phyloP scores from a whole-genome alignment of 2,329 filamentous ascomycete genomes.

The Paramyrothecium roridum region DNA sequence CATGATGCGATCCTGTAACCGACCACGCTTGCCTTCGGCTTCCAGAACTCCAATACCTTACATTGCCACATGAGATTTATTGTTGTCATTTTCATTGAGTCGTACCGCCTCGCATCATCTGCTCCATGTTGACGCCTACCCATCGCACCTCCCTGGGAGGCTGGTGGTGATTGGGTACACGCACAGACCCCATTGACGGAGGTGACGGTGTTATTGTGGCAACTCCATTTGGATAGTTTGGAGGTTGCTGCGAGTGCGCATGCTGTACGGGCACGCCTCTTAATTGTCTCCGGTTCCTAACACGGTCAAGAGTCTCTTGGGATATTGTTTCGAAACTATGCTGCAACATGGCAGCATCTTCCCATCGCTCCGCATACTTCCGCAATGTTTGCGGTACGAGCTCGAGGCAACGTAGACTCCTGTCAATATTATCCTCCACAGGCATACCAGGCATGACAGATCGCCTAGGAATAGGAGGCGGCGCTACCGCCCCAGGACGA shows the following conservation, averaged over 20 bases:
- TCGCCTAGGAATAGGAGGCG: conserved; percentile 51
- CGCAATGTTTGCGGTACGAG: conserved; percentile 50
- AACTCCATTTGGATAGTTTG: neutral
- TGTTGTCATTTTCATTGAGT: conserved; percentile 2
- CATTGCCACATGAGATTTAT: neutral
- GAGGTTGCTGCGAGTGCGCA: conserved; percentile 19
- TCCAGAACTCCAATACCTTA: neutral
- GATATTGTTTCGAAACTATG: conserved; percentile 51
- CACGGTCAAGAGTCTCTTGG: conserved; percentile 37
- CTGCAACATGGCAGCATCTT: conserved; percentile 50
- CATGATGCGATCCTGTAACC: neutral
- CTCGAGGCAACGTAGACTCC: conserved; percentile 54
- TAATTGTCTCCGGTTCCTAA: conserved; percentile 35
- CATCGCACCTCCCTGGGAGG: conserved; percentile 34
- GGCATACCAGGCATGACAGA: conserved; percentile 29
- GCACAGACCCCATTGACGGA: neutral
- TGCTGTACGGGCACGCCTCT: conserved; percentile 20
- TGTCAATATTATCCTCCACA: conserved; percentile 47
- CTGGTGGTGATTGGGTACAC: conserved; percentile 18
- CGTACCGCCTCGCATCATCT: conserved; percentile 34
- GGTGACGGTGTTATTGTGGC: neutral
- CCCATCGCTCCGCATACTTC: conserved; percentile 59
- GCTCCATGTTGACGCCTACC: conserved; percentile 41
- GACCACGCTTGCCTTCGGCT: neutral
- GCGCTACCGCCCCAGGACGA: conserved; percentile 42